Evolutionary conservation across 768 basidiomycete genomes (phyloP).

Genomic region (Pulveroboletus ravenelii): DNA sequence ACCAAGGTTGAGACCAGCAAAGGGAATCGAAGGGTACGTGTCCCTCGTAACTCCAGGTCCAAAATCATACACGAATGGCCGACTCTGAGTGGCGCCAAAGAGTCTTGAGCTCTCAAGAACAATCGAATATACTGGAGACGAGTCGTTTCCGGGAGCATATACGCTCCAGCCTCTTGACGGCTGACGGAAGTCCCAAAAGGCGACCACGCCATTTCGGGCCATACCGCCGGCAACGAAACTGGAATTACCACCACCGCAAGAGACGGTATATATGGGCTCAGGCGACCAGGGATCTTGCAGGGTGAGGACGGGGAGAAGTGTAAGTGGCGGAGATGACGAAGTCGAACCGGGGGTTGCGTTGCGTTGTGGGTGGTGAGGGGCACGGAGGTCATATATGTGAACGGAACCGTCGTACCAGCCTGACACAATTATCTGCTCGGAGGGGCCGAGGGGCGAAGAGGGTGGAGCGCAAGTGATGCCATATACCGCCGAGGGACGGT

Average conservation of each 20-base stretch:
- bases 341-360: neutral
- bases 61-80: constrained; percentile 79
- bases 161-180: constrained; percentile 68
- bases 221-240: constrained; percentile 71
- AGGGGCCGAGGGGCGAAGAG: constrained; percentile 63
- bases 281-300: constrained; percentile 63
- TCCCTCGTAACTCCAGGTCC: constrained; percentile 53
- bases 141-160: constrained; percentile 74
- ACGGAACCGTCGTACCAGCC: constrained; percentile 83
- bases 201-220: constrained; percentile 70
- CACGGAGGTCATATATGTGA: constrained; percentile 70
- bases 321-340: constrained; percentile 20
- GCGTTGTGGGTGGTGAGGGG: constrained; percentile 23
- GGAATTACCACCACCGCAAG: constrained; percentile 65
- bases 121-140: constrained; percentile 73
- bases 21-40: constrained; percentile 47
- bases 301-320: constrained; percentile 54
- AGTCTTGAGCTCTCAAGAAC: constrained; percentile 72
- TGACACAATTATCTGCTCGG: constrained; percentile 66
- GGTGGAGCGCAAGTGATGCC: constrained; percentile 59
- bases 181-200: constrained; percentile 76
- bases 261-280: constrained; percentile 73
- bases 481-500: constrained; percentile 59
- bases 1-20: constrained; percentile 23
- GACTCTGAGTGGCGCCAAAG: constrained; percentile 72